phyloP scores from a whole-genome alignment of 2,329 filamentous ascomycete species.

The Lasiodiplodia hormozganensis region DNA sequence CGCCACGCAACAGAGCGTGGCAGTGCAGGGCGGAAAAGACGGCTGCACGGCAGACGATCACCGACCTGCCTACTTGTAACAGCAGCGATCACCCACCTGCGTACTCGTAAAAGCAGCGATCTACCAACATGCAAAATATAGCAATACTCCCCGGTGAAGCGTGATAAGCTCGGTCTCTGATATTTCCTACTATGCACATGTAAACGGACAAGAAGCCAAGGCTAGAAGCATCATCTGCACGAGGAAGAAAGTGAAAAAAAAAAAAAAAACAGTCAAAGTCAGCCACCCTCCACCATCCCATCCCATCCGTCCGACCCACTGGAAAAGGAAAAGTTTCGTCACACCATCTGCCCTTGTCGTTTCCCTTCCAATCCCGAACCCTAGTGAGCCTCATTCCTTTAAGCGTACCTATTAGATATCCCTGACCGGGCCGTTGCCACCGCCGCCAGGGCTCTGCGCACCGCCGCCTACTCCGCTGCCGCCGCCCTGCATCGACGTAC shows the following conservation, averaged over 20 bases:
- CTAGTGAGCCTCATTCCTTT: background rate
- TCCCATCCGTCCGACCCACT: background rate
- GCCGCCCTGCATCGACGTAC: conserved; percentile 32
- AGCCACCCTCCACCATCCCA: background rate
- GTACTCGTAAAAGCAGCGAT: background rate
- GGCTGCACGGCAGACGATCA: background rate
- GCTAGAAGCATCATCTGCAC: background rate
- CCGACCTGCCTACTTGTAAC: background rate
- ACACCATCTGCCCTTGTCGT: conserved; percentile 12
- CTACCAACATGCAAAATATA: background rate
- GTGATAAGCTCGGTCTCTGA: background rate
- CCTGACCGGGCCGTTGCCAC: conserved; percentile 36
- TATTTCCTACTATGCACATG: background rate
- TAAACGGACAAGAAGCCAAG: background rate
- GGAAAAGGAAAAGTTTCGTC: background rate
- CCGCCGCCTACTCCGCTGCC: conserved; percentile 30
- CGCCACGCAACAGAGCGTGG: conserved; percentile 15
- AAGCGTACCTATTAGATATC: conserved; percentile 40
- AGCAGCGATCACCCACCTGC: background rate
- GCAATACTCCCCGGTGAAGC: conserved; percentile 1
- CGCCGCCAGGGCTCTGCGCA: conserved; percentile 31
- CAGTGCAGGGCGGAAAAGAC: background rate
- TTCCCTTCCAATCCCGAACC: background rate
- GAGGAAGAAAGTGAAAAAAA: background rate
- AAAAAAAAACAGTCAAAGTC: background rate